Evolutionary conservation across 495 filamentous ascomycete species (phyloP).

Genomic region (Aspergillus nidulans): DNA sequence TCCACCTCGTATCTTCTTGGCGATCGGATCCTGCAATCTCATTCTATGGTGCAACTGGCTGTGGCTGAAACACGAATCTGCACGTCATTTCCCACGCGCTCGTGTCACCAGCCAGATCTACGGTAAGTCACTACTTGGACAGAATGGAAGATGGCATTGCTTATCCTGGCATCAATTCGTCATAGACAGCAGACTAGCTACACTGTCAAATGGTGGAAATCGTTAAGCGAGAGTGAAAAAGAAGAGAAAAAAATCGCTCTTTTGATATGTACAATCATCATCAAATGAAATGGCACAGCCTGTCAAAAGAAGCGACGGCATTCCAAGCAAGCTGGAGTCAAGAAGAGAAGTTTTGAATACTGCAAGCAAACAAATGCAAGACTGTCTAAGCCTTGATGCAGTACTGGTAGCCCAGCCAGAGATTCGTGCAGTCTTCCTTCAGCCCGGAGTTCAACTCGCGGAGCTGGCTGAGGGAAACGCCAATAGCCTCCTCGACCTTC

Average conservation of each 20-base stretch:
- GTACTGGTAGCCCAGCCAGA: slow-evolving; percentile 40
- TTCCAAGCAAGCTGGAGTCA: background rate
- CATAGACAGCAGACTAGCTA: slow-evolving; percentile 1
- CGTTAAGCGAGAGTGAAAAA: background rate
- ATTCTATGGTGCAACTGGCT: no score
- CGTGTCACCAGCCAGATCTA: no score
- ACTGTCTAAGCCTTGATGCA: slow-evolving; percentile 24
- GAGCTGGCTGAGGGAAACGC: slow-evolving; percentile 27
- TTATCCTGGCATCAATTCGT: slow-evolving; percentile 1
- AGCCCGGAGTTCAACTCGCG: slow-evolving; percentile 38
- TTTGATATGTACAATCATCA: slow-evolving; percentile 9
- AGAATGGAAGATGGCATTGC: no score
- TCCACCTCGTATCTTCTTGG: no score
- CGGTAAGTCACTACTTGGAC: no score
- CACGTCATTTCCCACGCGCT: no score
- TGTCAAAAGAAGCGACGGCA: slow-evolving; percentile 5
- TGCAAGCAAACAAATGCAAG: background rate
- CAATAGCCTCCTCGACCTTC: slow-evolving; percentile 27
- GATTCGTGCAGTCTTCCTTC: slow-evolving; percentile 28
- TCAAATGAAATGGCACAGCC: background rate
- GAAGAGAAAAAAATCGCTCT: background rate
- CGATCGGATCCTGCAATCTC: no score
- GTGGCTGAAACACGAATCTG: no score
- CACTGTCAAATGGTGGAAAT: background rate
- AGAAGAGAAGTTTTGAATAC: background rate